Evolutionary conservation across 2,329 filamentous ascomycete species (phyloP).

Genomic region (Fusarium mangiferae): DNA sequence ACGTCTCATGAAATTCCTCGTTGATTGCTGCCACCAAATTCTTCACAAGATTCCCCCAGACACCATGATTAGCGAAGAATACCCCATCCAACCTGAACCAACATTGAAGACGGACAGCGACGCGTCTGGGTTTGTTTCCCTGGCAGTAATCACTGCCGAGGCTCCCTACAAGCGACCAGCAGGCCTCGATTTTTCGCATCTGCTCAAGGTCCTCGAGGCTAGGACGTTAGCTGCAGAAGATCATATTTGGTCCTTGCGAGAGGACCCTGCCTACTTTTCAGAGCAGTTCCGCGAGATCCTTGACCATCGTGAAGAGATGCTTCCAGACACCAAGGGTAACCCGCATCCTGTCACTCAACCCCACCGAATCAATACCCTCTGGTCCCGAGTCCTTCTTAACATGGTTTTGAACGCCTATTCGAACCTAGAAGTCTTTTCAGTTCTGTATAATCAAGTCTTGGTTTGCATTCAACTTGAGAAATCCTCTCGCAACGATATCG

Average conservation of each 20-base stretch:
- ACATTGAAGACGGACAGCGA: constrained; percentile 44
- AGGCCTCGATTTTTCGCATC: constrained; percentile 53
- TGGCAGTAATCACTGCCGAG: constrained; percentile 57
- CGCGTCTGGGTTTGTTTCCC: constrained; percentile 48
- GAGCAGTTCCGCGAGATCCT: constrained; percentile 53
- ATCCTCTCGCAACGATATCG: too few species aligned
- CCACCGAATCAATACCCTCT: background rate
- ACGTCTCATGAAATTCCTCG: constrained; percentile 58
- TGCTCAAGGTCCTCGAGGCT: constrained; percentile 46
- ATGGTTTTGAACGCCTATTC: background rate
- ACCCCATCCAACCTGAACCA: constrained; percentile 53
- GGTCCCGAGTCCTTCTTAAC: background rate
- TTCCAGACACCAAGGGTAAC: background rate
- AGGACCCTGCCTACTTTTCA: constrained; percentile 68
- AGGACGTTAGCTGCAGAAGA: constrained; percentile 58
- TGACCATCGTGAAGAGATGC: constrained; percentile 52
- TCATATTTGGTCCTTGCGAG: constrained; percentile 64
- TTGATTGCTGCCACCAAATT: constrained; percentile 57
- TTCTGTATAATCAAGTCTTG: too few species aligned
- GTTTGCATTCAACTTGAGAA: too few species aligned
- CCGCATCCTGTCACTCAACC: background rate
- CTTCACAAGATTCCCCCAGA: constrained; percentile 60
- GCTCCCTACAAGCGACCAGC: constrained; percentile 63
- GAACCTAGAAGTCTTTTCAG: background rate
- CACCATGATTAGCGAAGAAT: constrained; percentile 39